Percentiles rank a stretch among this genome's conserved stretches.
Evolutionary conservation across 2,329 filamentous ascomycete genomes (phyloP).

Genomic region (Neofusicoccum umdonicola): DNA sequence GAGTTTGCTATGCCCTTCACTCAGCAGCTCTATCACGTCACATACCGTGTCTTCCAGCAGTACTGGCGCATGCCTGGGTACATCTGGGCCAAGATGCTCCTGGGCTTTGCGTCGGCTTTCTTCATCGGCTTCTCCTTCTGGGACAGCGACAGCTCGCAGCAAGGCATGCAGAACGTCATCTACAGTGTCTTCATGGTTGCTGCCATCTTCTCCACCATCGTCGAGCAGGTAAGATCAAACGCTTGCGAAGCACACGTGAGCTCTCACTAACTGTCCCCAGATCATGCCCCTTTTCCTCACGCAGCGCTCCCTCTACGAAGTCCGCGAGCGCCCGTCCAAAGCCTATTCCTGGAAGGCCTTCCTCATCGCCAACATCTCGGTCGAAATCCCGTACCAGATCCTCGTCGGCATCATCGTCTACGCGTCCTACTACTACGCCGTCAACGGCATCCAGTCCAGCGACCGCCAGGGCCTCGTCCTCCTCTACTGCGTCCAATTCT

Average conservation of each 20-base stretch:
- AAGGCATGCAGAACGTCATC: conserved; percentile 46
- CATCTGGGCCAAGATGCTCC: conserved; percentile 34
- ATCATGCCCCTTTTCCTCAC: conserved; percentile 61
- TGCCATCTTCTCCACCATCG: conserved; percentile 45
- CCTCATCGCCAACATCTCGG: conserved; percentile 67
- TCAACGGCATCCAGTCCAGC: conserved; percentile 40
- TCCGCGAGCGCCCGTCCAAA: conserved; percentile 62
- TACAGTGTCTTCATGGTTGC: conserved; percentile 53
- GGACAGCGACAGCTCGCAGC: conserved; percentile 33
- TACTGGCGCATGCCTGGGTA: conserved; percentile 48
- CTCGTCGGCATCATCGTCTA: conserved; percentile 63
- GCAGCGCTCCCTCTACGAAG: conserved; percentile 59
- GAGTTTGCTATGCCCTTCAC: conserved; percentile 46
- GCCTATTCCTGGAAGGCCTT: conserved; percentile 75
- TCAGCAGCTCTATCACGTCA: conserved; percentile 33
- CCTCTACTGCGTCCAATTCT: conserved; percentile 62
- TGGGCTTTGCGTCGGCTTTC: conserved; percentile 29
- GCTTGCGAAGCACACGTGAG: not conserved
- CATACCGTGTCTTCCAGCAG: conserved; percentile 44
- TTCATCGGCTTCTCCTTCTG: conserved; percentile 45
- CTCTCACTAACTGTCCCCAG: conserved; percentile 25
- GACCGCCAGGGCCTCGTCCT: conserved; percentile 65
- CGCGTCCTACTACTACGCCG: conserved; percentile 64
- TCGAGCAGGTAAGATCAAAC: conserved; percentile 44
- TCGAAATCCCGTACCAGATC: conserved; percentile 67